Evolutionary conservation across 2,329 filamentous ascomycete species (phyloP).

Genomic region (Fusarium papillatum): DNA sequence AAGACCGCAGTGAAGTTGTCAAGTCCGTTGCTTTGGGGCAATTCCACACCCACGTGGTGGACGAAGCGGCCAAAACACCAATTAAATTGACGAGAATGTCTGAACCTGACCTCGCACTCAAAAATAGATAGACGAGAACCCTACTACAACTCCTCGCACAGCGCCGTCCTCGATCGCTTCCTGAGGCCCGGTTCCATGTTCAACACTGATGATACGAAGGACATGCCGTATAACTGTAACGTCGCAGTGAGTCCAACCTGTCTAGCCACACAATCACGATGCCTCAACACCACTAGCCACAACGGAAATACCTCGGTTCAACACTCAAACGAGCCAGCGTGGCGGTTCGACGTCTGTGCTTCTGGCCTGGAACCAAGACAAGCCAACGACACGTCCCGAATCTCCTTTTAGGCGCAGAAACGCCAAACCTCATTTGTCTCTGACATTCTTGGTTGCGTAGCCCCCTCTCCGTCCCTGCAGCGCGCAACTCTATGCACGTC

Average conservation of each 20-base stretch:
- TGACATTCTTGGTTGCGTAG: constrained; percentile 41
- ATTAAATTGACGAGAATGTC: neutral
- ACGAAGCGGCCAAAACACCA: neutral
- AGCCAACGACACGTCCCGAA: constrained; percentile 35
- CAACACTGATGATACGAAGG: constrained; percentile 18
- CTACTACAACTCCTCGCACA: neutral
- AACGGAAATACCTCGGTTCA: constrained; percentile 23
- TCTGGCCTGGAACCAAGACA: constrained; percentile 36
- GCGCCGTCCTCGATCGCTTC: neutral
- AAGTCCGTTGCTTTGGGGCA: neutral
- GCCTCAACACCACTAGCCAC: constrained; percentile 20
- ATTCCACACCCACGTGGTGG: neutral
- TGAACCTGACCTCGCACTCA: neutral
- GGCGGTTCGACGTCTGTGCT: constrained; percentile 30
- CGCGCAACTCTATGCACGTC: constrained; percentile 14
- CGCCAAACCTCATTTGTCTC: constrained; percentile 43
- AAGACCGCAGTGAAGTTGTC: neutral
- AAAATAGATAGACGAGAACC: neutral
- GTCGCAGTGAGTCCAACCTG: neutral
- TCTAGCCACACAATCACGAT: constrained; percentile 11
- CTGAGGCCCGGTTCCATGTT: neutral
- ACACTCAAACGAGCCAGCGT: constrained; percentile 31
- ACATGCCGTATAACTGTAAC: neutral
- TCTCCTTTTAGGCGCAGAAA: constrained; percentile 41
- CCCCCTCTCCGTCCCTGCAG: constrained; percentile 20